A percentile compares a stretch with the other conserved stretches of the same genome.
phyloP scores from a whole-genome alignment of 805 yeast genomes.

The Metschnikowia rubicola region DNA sequence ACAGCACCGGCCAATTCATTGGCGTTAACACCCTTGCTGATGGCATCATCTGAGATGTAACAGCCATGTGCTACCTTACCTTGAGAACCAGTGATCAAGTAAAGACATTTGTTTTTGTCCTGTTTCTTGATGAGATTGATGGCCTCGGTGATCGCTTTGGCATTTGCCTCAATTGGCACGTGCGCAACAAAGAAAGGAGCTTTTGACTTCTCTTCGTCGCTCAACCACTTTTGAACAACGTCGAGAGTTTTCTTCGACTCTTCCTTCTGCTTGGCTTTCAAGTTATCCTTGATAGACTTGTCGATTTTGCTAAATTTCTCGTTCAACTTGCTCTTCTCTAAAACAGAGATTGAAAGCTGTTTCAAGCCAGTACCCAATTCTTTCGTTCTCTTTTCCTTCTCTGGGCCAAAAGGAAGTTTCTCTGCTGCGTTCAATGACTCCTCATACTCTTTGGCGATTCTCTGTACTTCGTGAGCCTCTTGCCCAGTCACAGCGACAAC shows the following conservation, averaged over 20 bases:
- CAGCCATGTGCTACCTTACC: conserved; percentile 94
- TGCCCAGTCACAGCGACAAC: conserved; percentile 94
- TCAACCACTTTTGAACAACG: conserved; percentile 67
- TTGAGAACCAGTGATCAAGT: conserved; percentile 68
- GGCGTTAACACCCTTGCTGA: conserved; percentile 69
- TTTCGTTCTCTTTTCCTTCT: conserved; percentile 79
- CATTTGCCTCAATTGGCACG: conserved; percentile 71
- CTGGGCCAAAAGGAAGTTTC: conserved; percentile 64
- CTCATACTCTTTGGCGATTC: conserved; percentile 71
- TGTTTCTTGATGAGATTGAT: conserved; percentile 77
- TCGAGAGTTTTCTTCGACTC: conserved; percentile 82
- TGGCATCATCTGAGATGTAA: conserved; percentile 70
- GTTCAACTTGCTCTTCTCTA: conserved; percentile 73
- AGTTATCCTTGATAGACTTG: conserved; percentile 82
- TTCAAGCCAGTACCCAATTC: conserved; percentile 81
- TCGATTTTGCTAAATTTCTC: conserved; percentile 74
- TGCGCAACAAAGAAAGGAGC: conserved; percentile 63
- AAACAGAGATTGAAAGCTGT: conserved; percentile 74
- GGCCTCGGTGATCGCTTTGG: conserved; percentile 93
- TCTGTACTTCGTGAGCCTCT: conserved; percentile 87
- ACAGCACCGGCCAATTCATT: conserved; percentile 72
- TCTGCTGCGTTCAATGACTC: conserved; percentile 56
- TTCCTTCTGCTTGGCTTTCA: conserved; percentile 82
- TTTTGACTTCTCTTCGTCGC: conserved; percentile 39
- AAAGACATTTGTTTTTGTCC: conserved; percentile 69